These are phyloP conservation scores for Rhodotorula sp. DNA, from an alignment of 1,284 basidiomycete genomes.

Conservation along the genomic window DNA sequence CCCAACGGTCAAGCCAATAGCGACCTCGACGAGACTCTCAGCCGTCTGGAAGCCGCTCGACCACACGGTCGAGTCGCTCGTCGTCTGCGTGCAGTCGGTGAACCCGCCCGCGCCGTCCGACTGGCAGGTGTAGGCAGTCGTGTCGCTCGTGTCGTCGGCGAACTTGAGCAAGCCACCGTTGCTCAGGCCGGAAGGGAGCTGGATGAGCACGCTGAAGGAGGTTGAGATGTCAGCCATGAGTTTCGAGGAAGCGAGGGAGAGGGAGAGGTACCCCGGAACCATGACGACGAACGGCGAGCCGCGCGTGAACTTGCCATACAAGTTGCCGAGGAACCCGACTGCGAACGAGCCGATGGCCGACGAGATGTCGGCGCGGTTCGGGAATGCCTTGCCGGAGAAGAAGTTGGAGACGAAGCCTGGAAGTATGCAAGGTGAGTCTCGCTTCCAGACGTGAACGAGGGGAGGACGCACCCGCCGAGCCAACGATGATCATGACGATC, in stretches of 20 bases:
- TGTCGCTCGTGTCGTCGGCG: slow-evolving; percentile 56
- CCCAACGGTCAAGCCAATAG: slow-evolving; percentile 67
- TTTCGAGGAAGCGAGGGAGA: not conserved
- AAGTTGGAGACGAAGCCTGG: slow-evolving; percentile 62
- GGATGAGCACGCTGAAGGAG: slow-evolving; percentile 66
- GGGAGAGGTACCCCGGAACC: slow-evolving; percentile 58
- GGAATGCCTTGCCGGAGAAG: slow-evolving; percentile 67
- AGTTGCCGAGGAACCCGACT: slow-evolving; percentile 77
- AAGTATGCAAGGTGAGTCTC: not conserved
- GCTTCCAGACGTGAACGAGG: slow-evolving; percentile 49
- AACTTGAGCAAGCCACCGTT: slow-evolving; percentile 80
- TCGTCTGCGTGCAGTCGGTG: not conserved
- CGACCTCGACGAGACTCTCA: slow-evolving; percentile 54
- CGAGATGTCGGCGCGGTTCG: slow-evolving; percentile 59
- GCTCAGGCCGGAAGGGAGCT: slow-evolving; percentile 82
- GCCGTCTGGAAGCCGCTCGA: slow-evolving; percentile 63
- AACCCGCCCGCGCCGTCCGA: not conserved
- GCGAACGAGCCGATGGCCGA: slow-evolving; percentile 66
- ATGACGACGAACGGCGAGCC: slow-evolving; percentile 73
- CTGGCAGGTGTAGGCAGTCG: not conserved
- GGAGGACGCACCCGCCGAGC: slow-evolving; percentile 65
- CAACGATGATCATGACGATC: slow-evolving; percentile 65
- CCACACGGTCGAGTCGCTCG: slow-evolving; percentile 55
- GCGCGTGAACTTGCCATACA: slow-evolving; percentile 77
- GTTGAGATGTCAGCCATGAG: slow-evolving; percentile 32